phyloP scores from a whole-genome alignment of 495 filamentous ascomycete genomes.

The Neurospora intermedia region DNA sequence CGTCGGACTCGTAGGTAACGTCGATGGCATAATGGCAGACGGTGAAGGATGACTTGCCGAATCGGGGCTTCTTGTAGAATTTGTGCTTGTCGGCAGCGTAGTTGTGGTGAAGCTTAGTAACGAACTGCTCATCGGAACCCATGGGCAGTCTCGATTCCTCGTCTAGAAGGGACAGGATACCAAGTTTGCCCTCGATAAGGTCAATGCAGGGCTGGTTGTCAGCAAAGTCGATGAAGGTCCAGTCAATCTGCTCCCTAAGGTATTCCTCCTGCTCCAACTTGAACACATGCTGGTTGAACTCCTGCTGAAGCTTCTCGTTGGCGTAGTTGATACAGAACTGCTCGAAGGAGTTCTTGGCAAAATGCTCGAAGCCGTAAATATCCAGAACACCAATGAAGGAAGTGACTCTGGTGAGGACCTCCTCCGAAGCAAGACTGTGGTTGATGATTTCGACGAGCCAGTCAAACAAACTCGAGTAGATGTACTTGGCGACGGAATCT shows the following conservation, averaged over 20 bases:
- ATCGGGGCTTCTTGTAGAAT: constrained; percentile 96
- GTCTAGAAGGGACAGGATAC: constrained; percentile 83
- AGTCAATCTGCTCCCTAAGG: constrained; percentile 91
- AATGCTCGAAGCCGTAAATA: constrained; percentile 99
- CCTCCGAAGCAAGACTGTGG: constrained; percentile 74
- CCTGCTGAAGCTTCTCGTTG: constrained; percentile 98
- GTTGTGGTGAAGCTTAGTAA: constrained; percentile 93
- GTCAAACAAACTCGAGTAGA: constrained; percentile 97
- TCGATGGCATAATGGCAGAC: constrained; percentile 98
- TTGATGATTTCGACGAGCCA: constrained; percentile 98
- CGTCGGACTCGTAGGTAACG: constrained; percentile 99
- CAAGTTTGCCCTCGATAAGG: constrained; percentile 92
- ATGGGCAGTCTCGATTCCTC: constrained; percentile 95
- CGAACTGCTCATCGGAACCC: constrained; percentile 95
- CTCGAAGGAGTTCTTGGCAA: constrained; percentile 99
- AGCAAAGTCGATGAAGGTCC: constrained; percentile 99
- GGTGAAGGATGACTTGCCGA: constrained; percentile 95
- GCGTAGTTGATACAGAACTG: constrained; percentile 99
- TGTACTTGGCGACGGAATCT: constrained; percentile 96
- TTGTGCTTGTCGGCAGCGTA: constrained; percentile 86
- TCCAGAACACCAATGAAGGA: constrained; percentile 99
- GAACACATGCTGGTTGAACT: constrained; percentile 99
- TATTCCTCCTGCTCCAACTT: constrained; percentile 99
- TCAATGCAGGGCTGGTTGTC: constrained; percentile 99
- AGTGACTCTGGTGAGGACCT: constrained; percentile 66